phyloP scores from a whole-genome alignment of 371 early-diverging fungal species.

The Rhizopus arrhizus region DNA sequence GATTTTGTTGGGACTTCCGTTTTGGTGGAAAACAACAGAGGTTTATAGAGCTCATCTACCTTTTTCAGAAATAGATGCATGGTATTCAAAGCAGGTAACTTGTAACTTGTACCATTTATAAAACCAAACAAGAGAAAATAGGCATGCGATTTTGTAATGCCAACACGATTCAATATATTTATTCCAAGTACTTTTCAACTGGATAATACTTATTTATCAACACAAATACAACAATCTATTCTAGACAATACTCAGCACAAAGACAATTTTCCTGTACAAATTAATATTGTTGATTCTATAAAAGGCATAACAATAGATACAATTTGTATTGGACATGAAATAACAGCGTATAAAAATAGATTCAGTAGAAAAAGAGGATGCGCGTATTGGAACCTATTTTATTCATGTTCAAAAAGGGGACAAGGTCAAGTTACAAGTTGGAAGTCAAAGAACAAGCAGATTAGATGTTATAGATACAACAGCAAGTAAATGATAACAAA shows the following conservation, averaged over 20 bases:
- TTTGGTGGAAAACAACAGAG: conserved; percentile 92
- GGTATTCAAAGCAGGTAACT: conserved; percentile 58
- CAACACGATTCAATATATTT: conserved; percentile 25
- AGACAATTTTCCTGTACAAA: conserved; percentile 19
- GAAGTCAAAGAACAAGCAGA: conserved; percentile 28
- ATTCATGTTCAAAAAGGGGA: conserved; percentile 21
- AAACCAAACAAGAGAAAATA: neutral
- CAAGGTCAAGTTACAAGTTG: conserved; percentile 21
- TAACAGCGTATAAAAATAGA: neutral
- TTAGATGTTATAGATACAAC: conserved; percentile 19
- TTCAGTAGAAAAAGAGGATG: conserved; percentile 11
- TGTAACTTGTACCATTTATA: too few species aligned
- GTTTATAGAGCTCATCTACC: conserved; percentile 89
- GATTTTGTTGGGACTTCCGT: conserved; percentile 75
- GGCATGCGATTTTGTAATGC: conserved; percentile 33
- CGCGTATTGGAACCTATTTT: conserved; percentile 31
- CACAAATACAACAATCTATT: conserved; percentile 8
- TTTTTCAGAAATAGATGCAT: conserved; percentile 63
- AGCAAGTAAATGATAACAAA: neutral
- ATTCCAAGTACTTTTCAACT: conserved; percentile 13
- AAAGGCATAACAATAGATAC: neutral
- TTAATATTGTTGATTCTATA: neutral
- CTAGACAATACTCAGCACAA: conserved; percentile 6
- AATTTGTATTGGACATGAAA: neutral
- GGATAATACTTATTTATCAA: conserved; percentile 1